Evolutionary conservation across 441 rosid species (phyloP), one percentile per base, ranked within the genome.

Genomic region (Adansonia grandidieri): DNA sequence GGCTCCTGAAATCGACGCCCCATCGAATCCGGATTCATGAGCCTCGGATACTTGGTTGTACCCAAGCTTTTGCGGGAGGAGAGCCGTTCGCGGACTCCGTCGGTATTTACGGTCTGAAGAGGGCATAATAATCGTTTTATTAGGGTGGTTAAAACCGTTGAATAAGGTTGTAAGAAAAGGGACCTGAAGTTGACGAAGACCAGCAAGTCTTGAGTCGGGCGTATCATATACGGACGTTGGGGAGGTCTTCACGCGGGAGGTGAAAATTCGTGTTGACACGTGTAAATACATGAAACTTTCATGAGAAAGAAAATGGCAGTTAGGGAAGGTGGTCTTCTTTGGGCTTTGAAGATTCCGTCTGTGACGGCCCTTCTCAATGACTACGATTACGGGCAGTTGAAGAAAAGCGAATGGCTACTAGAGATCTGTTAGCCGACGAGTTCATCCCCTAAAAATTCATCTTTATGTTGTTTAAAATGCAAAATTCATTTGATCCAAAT

Each of bases 1-100:
- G 61, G 89, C 89, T 45, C 91, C 88, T 4, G 86, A 88, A 76
- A 83, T 87, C 15, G 93, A 90, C 2, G 91, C 89, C 19, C 90
- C 90, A 73, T 80, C 75, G 77, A 82, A 80, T 24, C 85, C 80
- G 4, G 71, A 70, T 61, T 86, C 90, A 11, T 9, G 74, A 13
- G 60, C 63, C n/a, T 77, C 79, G 75, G n/a, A 22, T 32, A 53
- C 28, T 37, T 32, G 17, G 57, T 32, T 32, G 40, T 24, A 71
- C 54, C 62, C 77, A 67, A 42, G 77, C 71, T 83, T 86, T 15
- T 77, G 81, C 1, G 91, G 85, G 53, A 88, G 86, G 78, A 86
- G 85, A 57, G 91, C 86, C 42, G 32, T 53, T 74, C 80, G 81
- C 63, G 85, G 80, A 71, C 79, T 84, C 78, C 91, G 86, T 13